These are phyloP conservation scores for Gracilaria caudata DNA, from an alignment of 23 red algal genomes.

Conservation along the genomic window DNA sequence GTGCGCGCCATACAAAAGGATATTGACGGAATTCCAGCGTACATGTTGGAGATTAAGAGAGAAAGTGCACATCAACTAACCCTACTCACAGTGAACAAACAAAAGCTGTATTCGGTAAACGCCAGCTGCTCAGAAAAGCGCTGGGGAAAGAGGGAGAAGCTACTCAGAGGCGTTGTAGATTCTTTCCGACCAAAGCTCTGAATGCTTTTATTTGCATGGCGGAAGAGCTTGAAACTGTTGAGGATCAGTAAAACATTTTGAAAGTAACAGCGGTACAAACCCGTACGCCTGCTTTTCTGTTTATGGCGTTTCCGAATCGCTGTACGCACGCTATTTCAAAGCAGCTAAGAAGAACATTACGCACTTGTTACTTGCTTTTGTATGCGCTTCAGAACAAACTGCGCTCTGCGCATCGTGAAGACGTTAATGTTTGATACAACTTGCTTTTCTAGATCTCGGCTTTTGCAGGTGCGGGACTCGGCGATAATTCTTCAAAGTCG, in stretches of 20 bases:
- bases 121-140: constrained; percentile 75
- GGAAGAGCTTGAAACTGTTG: neutral
- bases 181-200: constrained; percentile 87
- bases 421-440: too few species aligned
- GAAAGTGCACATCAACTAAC: constrained; percentile 79
- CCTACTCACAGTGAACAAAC: constrained; percentile 77
- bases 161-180: constrained; percentile 72
- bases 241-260: neutral
- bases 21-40: constrained; percentile 67
- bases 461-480: constrained; percentile 1
- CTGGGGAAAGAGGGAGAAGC: constrained; percentile 87
- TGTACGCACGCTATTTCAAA: too few species aligned
- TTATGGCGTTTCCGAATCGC: neutral
- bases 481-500: constrained; percentile 77
- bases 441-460: constrained; percentile 2
- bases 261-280: neutral
- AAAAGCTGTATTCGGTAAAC: constrained; percentile 91
- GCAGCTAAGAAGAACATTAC: too few species aligned
- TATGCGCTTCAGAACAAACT: too few species aligned
- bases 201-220: neutral
- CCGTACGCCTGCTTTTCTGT: neutral
- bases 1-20: constrained; percentile 62
- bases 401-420: too few species aligned
- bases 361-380: too few species aligned
- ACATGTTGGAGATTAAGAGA: constrained; percentile 84